phyloP scores from a whole-genome alignment of 2,329 filamentous ascomycete genomes.

The Capronia coronata region DNA sequence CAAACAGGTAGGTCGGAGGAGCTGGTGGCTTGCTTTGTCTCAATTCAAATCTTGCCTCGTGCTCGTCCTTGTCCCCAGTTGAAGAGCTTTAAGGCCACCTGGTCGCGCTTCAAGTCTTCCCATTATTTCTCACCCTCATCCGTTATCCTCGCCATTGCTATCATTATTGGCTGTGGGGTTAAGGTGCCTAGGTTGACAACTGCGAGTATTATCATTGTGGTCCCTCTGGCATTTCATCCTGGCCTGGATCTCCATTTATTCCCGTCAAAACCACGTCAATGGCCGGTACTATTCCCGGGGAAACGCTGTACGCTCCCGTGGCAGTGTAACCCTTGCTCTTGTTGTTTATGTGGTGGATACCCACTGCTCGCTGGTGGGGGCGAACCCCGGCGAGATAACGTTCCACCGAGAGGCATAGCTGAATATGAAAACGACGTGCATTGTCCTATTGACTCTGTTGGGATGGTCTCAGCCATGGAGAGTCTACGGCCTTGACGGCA shows the following conservation, averaged over 20 bases:
- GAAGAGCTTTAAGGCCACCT: slow-evolving; percentile 10
- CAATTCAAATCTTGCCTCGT: slow-evolving; percentile 13
- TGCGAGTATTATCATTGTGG: background rate
- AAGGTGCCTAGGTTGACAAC: no score
- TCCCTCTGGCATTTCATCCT: background rate
- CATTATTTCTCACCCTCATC: slow-evolving; percentile 3
- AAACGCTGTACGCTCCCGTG: slow-evolving; percentile 11
- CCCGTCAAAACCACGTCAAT: slow-evolving; percentile 8
- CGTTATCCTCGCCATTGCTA: background rate
- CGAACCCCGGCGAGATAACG: background rate
- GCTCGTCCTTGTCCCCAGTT: slow-evolving; percentile 7
- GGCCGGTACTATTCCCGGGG: background rate
- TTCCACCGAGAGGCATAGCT: background rate
- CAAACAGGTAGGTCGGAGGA: slow-evolving; percentile 17
- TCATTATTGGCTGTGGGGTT: background rate
- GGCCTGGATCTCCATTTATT: slow-evolving; percentile 2
- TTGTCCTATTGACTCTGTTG: slow-evolving; percentile 11
- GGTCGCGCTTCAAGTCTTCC: slow-evolving; percentile 4
- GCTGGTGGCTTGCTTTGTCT: slow-evolving; percentile 19
- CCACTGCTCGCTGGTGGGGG: background rate
- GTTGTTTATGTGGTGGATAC: slow-evolving; percentile 9
- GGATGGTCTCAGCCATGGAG: slow-evolving; percentile 5
- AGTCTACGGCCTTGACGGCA: background rate
- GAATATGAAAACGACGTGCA: slow-evolving; percentile 11
- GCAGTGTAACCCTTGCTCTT: slow-evolving; percentile 8